These are phyloP conservation scores for Penicillium flavigenum DNA, from an alignment of 495 filamentous ascomycete species.

Conservation along the genomic window DNA sequence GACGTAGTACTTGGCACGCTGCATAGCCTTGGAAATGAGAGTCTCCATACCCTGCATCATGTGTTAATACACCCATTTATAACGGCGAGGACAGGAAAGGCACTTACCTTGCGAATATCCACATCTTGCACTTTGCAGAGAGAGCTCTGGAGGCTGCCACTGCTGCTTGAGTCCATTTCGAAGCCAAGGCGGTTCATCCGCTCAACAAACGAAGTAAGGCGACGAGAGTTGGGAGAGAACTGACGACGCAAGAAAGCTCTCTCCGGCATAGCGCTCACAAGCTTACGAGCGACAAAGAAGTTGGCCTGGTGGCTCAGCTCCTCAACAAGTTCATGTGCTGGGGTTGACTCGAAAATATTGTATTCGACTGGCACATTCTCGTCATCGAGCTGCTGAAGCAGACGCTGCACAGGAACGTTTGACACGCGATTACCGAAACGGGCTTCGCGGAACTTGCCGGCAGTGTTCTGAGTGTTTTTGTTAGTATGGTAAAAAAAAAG, in stretches of 20 bases:
- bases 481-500: constrained; percentile 5
- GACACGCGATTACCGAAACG: constrained; percentile 76
- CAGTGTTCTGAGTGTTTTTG: constrained; percentile 53
- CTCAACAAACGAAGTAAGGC: constrained; percentile 85
- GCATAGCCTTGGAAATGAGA: constrained; percentile 88
- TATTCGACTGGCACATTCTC: constrained; percentile 95
- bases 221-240: constrained; percentile 77
- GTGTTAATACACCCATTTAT: constrained; percentile 6
- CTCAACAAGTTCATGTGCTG: constrained; percentile 90
- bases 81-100: neutral
- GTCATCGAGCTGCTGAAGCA: constrained; percentile 93
- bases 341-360: constrained; percentile 91
- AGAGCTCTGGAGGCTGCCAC: constrained; percentile 86
- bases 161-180: constrained; percentile 84
- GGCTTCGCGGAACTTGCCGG: constrained; percentile 83
- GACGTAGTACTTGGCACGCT: constrained; percentile 92
- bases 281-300: constrained; percentile 79
- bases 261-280: constrained; percentile 75
- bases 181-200: constrained; percentile 90
- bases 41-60: constrained; percentile 82
- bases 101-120: constrained; percentile 73
- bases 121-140: constrained; percentile 85
- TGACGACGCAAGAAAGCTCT: constrained; percentile 92
- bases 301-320: constrained; percentile 93
- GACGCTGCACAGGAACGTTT: constrained; percentile 77